Evolutionary conservation across 148 eudicot species (phyloP), one percentile per base, ranked within the genome.

Genomic region (Bassia scoparia): DNA sequence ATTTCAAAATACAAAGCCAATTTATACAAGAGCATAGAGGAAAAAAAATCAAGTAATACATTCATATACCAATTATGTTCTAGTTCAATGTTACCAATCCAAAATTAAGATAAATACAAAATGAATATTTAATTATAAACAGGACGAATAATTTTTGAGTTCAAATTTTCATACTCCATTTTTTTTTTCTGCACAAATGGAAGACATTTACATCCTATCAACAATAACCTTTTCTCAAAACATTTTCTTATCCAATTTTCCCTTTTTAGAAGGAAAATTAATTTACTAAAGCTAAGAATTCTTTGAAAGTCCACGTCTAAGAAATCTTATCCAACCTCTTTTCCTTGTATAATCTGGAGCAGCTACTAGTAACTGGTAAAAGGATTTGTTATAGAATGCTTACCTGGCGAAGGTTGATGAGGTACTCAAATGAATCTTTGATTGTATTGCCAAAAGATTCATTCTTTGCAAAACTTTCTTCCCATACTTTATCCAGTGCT

Each of bases 351-450:
- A 69, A 30, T 31, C 27, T 6, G 56, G 5, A 7, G 24, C 53
- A 46, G 26, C 44, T 61, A 49, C 50, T 35, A 52, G 63, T 29
- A 54, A 56, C 53, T 66, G 2, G 53, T 10, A 16, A 49, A 29
- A 24, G 16, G 7, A 33, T 43, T n/a, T 24, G 24, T 62, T 27
- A 33, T 65, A 12, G 71, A 43, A 77, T 78, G 46, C 84, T 67
- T 43, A 94, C 98, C 95, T 94, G 97, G 55, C 98, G 96, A 59
- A 94, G 79, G 85, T 91, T 94, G 76, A 94, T 88, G 63, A 94
- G 95, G 82, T 91, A 89, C 82, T 89, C 98, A 86, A 94, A 94
- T 30, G 98, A 87, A 73, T 94, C 98, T 84, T 91, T 94, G 80
- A 94, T 82, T 43, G 98, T 91, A 77, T 85, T 94, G 85, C 87